Evolutionary conservation across 2,329 filamentous ascomycete species (phyloP), one percentile per base, ranked within the genome.

Genomic region (Xylariaceae sp.): DNA sequence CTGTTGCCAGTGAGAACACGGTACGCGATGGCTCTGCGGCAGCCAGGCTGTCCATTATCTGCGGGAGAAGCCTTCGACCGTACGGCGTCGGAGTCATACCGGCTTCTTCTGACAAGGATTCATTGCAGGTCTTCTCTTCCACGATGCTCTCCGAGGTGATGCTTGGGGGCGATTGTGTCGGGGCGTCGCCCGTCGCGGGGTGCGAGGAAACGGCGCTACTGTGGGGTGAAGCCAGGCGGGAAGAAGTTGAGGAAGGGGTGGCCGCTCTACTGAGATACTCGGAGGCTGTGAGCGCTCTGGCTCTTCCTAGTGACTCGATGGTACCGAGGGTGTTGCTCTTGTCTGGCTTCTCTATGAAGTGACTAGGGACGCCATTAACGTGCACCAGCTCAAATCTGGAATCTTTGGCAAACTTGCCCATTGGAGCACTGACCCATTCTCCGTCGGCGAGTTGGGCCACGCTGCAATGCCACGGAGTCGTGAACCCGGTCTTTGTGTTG

Each of bases 381-480:
- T 53, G 32, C 18, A 53, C 51, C 18, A 44, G 26, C 30, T 53
- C 51, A 13, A 49, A 16, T 8, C 39, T 53, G 13, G 44, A n/a
- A 26, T 53, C 21, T 10, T 48, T 49, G 6, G 15, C 5, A 29
- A 53, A 53, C 37, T 53, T 45, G 45, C 45, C 51, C 51, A 48
- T 44, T 4, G 45, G 51, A 7, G 45, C 51, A 19, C 36, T 48
- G 15, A 49, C 30, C 45, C 45, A 49, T 16, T 54, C 51, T 12
- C 52, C 52, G 36, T 40, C 36, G 13, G 34, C 21, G 21, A 41
- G 47, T 5, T 39, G 39, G 1, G 71, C 76, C 3, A 78, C 71
- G 37, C 68, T 71, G 58, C 71, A 78, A 55, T 81, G 79, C 79
- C 79, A 82, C 0, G 80, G 79, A 0, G 79, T 81, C 0, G 76